Evolutionary conservation across 2,329 filamentous ascomycete species (phyloP).

Genomic region (Pyrenophora tritici-repentis): DNA sequence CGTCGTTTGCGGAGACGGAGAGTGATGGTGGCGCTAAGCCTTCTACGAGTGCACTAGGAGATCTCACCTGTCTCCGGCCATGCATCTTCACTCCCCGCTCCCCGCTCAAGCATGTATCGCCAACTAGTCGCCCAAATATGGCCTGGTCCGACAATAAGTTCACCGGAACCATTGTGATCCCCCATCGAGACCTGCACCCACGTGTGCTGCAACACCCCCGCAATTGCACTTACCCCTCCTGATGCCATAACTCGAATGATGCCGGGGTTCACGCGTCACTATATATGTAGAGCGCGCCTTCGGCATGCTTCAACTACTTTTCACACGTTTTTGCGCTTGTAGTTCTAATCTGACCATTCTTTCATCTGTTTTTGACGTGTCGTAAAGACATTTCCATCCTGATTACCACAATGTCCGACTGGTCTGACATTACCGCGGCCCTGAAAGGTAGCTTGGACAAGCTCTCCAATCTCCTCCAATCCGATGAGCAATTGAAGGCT

Average conservation of each 20-base stretch:
- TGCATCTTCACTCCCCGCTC: not conserved
- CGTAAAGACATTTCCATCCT: not conserved
- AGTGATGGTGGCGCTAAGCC: not conserved
- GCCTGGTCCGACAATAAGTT: constrained; percentile 8
- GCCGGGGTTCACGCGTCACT: constrained; percentile 9
- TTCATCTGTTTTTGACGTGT: not conserved
- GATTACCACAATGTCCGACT: constrained; percentile 32
- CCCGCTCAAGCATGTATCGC: constrained; percentile 7
- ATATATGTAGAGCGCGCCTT: constrained; percentile 16
- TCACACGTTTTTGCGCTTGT: not conserved
- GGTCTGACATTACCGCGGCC: constrained; percentile 42
- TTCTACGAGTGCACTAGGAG: not conserved
- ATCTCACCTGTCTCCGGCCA: not conserved
- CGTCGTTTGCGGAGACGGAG: too few species aligned
- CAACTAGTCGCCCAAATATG: constrained; percentile 12
- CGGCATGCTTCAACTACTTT: not conserved
- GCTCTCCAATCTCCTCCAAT: constrained; percentile 39
- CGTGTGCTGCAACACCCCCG: constrained; percentile 36
- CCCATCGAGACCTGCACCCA: constrained; percentile 26
- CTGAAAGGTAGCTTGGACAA: constrained; percentile 40
- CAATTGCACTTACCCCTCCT: constrained; percentile 37
- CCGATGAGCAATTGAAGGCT: constrained; percentile 43
- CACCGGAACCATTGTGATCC: constrained; percentile 14
- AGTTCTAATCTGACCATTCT: not conserved
- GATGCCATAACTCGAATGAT: constrained; percentile 25